These are phyloP conservation scores for Jatropha multifida DNA, from an alignment of 441 rosid genomes.

Conservation along the genomic window DNA sequence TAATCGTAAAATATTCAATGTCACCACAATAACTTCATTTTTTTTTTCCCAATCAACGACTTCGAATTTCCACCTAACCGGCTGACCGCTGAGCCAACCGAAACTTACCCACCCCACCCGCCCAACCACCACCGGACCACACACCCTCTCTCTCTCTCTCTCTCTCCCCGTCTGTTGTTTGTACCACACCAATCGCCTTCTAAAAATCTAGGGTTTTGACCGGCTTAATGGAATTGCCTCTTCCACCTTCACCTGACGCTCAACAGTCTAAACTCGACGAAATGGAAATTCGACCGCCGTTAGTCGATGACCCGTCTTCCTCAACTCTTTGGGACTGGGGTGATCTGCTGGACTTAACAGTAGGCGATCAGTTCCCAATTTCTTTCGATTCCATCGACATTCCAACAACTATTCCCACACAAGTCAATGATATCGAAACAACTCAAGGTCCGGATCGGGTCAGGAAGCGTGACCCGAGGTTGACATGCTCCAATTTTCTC, in stretches of 20 bases:
- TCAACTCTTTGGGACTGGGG: conserved; percentile 78
- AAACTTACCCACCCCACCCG: not conserved
- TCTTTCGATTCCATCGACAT: conserved; percentile 33
- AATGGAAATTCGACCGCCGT: conserved; percentile 46
- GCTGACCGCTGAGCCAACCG: conserved; percentile 7
- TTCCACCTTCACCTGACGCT: conserved; percentile 24
- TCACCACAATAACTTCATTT: conserved; percentile 30
- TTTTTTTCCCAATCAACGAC: not conserved
- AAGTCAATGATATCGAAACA: not conserved
- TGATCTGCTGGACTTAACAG: conserved; percentile 73
- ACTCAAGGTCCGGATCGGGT: conserved; percentile 43
- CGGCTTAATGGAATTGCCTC: conserved; percentile 27
- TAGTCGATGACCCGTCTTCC: conserved; percentile 38
- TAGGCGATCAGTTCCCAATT: conserved; percentile 52
- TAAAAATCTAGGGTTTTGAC: conserved; percentile 12
- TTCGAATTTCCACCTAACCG: conserved; percentile 19
- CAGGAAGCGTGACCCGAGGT: conserved; percentile 90
- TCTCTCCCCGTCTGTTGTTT: conserved; percentile 10
- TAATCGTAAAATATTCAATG: not conserved
- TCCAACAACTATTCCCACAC: not conserved
- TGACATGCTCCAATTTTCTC: conserved; percentile 75
- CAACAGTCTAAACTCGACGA: conserved; percentile 14
- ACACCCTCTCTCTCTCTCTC: not conserved
- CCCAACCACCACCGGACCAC: not conserved
- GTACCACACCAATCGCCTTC: not conserved